Conservation (phyloP, 108 stramenopile species). For the Discostella stelligeroides region DNA sequence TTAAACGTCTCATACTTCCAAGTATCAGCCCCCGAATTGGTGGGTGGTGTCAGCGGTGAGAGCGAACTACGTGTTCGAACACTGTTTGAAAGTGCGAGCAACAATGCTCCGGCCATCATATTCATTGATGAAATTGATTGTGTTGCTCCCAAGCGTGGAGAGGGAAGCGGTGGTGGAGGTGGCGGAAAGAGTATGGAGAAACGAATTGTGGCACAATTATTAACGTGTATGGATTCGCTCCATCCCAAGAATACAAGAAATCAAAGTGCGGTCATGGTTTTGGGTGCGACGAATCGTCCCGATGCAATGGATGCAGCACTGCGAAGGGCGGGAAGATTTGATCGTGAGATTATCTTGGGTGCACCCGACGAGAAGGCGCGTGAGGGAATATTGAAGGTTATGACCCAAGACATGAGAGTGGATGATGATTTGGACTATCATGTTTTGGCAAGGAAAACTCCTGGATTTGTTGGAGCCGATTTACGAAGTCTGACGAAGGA, state of each 20-base stretch:
- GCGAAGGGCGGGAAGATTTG: conserved; percentile 96
- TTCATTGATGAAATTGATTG: conserved; percentile 99
- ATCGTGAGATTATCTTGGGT: conserved; percentile 94
- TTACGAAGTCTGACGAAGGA: conserved; percentile 94
- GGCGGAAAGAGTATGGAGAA: conserved; percentile 93
- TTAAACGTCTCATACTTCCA: conserved; percentile 74
- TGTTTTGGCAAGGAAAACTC: conserved; percentile 86
- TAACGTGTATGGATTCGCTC: conserved; percentile 93
- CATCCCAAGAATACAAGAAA: conserved; percentile 68
- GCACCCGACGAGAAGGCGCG: conserved; percentile 96
- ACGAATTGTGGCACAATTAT: conserved; percentile 95
- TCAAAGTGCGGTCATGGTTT: conserved; percentile 85
- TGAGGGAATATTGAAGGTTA: conserved; percentile 80
- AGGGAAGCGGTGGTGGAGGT: conserved; percentile 56
- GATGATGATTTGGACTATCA: conserved; percentile 83
- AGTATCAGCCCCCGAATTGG: conserved; percentile 96
- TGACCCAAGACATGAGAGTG: conserved; percentile 88
- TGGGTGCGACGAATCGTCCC: conserved; percentile 97
- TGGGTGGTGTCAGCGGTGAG: conserved; percentile 95
- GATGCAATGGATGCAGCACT: conserved; percentile 95
- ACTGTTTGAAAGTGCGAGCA: conserved; percentile 91
- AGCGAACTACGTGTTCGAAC: conserved; percentile 90
- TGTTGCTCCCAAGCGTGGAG: conserved; percentile 92
- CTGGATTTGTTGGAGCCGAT: conserved; percentile 99
- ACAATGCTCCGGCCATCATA: conserved; percentile 91